Percentiles rank a stretch among this genome's conserved stretches.
phyloP scores from a whole-genome alignment of 306 rosid species.

The Ammopiptanthus mongolicus region DNA sequence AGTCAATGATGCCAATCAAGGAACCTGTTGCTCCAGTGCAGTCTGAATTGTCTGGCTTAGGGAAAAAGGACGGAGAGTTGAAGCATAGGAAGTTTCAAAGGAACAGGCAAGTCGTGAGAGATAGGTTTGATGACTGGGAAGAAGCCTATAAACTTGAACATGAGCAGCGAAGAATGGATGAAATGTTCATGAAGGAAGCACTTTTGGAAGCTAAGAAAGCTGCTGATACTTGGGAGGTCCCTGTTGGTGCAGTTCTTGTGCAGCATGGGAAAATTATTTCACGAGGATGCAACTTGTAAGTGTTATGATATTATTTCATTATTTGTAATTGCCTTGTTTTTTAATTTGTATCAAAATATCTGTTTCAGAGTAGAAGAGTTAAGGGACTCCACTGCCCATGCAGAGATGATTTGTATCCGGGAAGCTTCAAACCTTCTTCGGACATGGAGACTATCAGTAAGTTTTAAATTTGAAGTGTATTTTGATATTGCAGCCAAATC shows the following conservation, averaged over 20 bases:
- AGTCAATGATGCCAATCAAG: conserved; percentile 42
- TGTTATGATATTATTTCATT: conserved; percentile 18
- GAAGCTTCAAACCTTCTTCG: conserved; percentile 83
- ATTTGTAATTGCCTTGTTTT: neutral
- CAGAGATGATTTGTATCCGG: conserved; percentile 90
- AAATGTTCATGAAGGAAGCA: conserved; percentile 93
- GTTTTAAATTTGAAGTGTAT: conserved; percentile 15
- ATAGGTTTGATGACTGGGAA: conserved; percentile 94
- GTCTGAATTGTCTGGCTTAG: conserved; percentile 43
- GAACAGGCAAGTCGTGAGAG: conserved; percentile 62
- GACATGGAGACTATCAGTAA: conserved; percentile 92
- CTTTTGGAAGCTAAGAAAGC: conserved; percentile 92
- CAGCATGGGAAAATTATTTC: conserved; percentile 84
- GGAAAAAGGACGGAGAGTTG: conserved; percentile 52
- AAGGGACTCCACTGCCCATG: conserved; percentile 97
- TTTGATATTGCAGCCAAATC: neutral
- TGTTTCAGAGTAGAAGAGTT: conserved; percentile 82
- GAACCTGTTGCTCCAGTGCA: conserved; percentile 26
- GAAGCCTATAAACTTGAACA: conserved; percentile 64
- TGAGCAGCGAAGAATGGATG: conserved; percentile 71
- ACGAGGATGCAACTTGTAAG: conserved; percentile 92
- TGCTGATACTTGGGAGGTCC: conserved; percentile 97
- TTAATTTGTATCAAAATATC: conserved; percentile 15
- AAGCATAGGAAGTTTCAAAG: conserved; percentile 75
- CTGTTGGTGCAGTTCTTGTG: conserved; percentile 96